Evolutionary conservation across 1,139 yeast genomes (phyloP).

Genomic region (Blastobotrys aristatus): DNA sequence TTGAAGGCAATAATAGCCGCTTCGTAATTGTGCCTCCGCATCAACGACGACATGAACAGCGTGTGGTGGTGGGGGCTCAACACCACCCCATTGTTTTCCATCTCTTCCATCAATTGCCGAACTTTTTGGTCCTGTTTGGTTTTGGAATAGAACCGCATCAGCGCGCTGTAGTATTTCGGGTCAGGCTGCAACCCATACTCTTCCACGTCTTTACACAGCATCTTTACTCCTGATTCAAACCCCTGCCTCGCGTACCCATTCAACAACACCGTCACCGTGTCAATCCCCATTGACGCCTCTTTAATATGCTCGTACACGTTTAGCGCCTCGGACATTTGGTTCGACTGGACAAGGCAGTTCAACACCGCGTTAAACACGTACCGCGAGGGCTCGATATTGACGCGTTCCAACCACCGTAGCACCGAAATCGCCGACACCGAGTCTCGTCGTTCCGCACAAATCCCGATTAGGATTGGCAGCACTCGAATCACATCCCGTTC

Average conservation of each 20-base stretch:
- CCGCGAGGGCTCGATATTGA: constrained; percentile 26
- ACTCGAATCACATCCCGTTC: not conserved
- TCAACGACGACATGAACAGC: constrained; percentile 24
- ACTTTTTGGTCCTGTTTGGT: constrained; percentile 16
- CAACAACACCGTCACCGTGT: constrained; percentile 28
- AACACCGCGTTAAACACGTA: constrained; percentile 28
- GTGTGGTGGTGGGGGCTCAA: constrained; percentile 28
- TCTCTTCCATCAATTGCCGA: constrained; percentile 20
- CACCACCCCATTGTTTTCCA: constrained; percentile 16
- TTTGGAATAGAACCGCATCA: constrained; percentile 23
- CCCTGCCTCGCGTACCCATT: constrained; percentile 20
- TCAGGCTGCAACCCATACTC: constrained; percentile 22
- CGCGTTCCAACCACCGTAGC: constrained; percentile 24
- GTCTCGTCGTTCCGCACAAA: constrained; percentile 33
- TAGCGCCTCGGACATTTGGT: constrained; percentile 22
- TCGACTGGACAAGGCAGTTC: constrained; percentile 22
- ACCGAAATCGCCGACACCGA: constrained; percentile 26
- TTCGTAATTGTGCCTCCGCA: constrained; percentile 7
- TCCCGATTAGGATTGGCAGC: constrained; percentile 9
- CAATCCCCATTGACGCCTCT: constrained; percentile 16
- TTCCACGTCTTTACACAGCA: constrained; percentile 13
- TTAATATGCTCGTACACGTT: constrained; percentile 18
- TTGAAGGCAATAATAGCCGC: constrained; percentile 15
- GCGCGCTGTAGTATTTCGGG: constrained; percentile 25
- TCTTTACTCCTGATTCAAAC: not conserved